Percentiles rank a stretch among this genome's conserved stretches.
Evolutionary conservation across 2,329 filamentous ascomycete species (phyloP).

Genomic region (Calonectria pteridis): DNA sequence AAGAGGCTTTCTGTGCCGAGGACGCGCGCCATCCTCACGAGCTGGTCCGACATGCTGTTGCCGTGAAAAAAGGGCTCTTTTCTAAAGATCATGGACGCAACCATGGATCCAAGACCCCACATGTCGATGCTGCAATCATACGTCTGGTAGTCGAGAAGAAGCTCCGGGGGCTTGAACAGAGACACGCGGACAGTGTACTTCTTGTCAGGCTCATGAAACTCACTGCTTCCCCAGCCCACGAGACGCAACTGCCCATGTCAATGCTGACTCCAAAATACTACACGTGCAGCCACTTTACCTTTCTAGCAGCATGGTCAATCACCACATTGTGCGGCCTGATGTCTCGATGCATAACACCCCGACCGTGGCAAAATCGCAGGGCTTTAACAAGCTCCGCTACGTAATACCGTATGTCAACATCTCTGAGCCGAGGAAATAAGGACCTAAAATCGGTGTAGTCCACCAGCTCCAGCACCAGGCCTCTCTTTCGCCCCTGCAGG

Average conservation of each 20-base stretch:
- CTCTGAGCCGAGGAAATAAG: conserved; percentile 7
- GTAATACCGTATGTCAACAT: conserved; percentile 13
- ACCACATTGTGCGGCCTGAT: conserved; percentile 18
- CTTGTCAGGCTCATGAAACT: conserved; percentile 19
- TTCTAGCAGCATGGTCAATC: conserved; percentile 5
- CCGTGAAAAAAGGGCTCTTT: conserved; percentile 99
- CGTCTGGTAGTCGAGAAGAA: conserved; percentile 96
- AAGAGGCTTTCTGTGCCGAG: conserved; percentile 96
- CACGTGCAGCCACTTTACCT: background rate
- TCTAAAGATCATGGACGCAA: conserved; percentile 98
- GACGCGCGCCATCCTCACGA: conserved; percentile 98
- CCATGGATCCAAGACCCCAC: conserved; percentile 99
- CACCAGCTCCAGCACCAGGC: background rate
- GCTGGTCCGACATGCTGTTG: conserved; percentile 94
- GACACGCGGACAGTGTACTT: conserved; percentile 2
- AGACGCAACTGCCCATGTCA: background rate
- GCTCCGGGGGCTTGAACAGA: conserved; percentile 89
- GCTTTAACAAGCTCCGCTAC: conserved; percentile 13
- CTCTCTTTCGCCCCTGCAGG: background rate
- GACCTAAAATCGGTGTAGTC: background rate
- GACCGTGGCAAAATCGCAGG: conserved; percentile 10
- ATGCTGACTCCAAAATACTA: background rate
- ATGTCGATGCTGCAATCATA: conserved; percentile 99
- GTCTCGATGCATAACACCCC: conserved; percentile 22
- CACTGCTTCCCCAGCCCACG: conserved; percentile 15